These are phyloP conservation scores for Micromonas pusilla DNA, from an alignment of 139 green algal species.

Conservation along the genomic window DNA sequence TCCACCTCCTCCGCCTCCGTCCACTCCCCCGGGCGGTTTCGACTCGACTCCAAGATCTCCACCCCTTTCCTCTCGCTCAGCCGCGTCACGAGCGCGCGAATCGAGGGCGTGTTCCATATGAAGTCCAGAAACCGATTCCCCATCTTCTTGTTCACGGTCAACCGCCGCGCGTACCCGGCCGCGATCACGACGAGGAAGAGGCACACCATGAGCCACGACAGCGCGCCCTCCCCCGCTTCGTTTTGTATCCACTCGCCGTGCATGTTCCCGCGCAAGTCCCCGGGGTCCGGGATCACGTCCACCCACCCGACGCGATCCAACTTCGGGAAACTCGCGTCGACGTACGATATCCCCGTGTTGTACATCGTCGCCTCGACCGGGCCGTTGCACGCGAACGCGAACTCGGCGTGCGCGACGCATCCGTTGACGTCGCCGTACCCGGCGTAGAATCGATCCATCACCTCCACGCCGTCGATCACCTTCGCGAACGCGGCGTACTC, in stretches of 20 bases:
- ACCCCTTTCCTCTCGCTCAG: too few relatives aligned
- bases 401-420: not conserved
- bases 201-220: not conserved
- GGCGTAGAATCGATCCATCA: not conserved
- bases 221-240: not conserved
- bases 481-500: conserved; percentile 3
- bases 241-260: not conserved
- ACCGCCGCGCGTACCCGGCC: too few relatives aligned
- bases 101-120: too few relatives aligned
- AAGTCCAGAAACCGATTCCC: too few relatives aligned
- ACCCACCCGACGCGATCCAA: not conserved
- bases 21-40: too few relatives aligned
- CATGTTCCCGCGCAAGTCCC: not conserved
- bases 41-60: too few relatives aligned
- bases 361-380: not conserved
- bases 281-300: not conserved
- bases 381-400: not conserved
- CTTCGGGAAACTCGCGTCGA: not conserved
- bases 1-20: too few relatives aligned
- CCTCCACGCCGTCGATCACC: not conserved
- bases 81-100: too few relatives aligned
- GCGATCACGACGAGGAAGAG: too few relatives aligned
- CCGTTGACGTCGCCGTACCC: not conserved
- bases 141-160: too few relatives aligned
- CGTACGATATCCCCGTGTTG: not conserved